Conservation (phyloP, 441 rosid species). For the Lepidium campestre region DNA sequence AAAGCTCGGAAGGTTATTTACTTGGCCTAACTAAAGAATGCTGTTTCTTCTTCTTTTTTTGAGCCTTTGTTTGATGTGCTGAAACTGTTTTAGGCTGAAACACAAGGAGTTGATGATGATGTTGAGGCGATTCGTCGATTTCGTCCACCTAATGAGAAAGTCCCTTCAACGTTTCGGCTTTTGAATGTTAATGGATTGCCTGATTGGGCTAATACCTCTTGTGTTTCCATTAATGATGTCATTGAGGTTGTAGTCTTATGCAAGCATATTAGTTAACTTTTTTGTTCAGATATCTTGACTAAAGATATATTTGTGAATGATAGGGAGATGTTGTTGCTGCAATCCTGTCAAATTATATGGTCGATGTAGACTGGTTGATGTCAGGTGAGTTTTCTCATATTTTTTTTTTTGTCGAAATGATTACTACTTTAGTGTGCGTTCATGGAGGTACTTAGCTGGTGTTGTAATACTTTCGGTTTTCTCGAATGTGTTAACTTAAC, state of each 20-base stretch:
- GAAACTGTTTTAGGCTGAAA: conserved; percentile 25
- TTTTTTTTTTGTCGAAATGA: neutral
- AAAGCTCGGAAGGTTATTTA: conserved; percentile 34
- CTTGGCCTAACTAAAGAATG: neutral
- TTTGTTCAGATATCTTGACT: neutral
- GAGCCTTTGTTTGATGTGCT: neutral
- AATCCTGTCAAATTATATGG: conserved; percentile 86
- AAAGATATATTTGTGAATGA: neutral
- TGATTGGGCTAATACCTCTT: conserved; percentile 80
- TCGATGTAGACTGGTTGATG: conserved; percentile 79
- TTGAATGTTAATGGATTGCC: conserved; percentile 72
- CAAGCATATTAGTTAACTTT: neutral
- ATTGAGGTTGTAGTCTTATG: conserved; percentile 51
- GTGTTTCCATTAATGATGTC: conserved; percentile 78
- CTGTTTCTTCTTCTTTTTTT: neutral
- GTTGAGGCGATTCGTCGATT: conserved; percentile 50
- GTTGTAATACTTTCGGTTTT: neutral
- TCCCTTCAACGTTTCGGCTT: conserved; percentile 74
- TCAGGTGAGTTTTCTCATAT: conserved; percentile 43
- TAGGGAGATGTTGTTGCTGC: conserved; percentile 77
- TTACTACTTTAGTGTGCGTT: neutral
- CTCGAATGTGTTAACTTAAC: neutral
- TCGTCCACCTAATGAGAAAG: no score
- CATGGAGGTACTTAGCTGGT: neutral
- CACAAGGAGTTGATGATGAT: conserved; percentile 3